phyloP scores from a whole-genome alignment of 257 asterid genomes.

The Solanum appendiculatum region DNA sequence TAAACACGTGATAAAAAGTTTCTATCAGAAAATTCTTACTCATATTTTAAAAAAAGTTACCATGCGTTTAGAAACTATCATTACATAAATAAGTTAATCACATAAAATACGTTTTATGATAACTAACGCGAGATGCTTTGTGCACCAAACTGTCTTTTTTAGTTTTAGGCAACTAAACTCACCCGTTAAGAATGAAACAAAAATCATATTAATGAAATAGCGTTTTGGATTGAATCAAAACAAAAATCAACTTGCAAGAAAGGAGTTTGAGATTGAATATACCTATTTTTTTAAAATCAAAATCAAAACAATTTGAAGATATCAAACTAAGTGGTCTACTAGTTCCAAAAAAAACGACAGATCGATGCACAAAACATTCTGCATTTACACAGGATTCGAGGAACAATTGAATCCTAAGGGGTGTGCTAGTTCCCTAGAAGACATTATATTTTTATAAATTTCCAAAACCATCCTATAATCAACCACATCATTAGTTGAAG shows the following conservation, averaged over 20 bases:
- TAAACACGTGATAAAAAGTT: background rate
- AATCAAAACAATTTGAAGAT: background rate
- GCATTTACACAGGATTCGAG: background rate
- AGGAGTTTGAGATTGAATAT: background rate
- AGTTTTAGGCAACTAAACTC: background rate
- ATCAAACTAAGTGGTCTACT: background rate
- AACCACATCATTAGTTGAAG: slow-evolving; percentile 11
- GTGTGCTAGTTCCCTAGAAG: background rate
- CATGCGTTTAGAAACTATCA: background rate
- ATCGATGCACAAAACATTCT: background rate
- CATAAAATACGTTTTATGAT: background rate
- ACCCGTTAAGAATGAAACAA: background rate
- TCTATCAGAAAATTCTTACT: background rate
- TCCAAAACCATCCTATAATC: slow-evolving; percentile 11
- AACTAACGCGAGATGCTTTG: background rate
- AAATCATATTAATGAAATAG: background rate
- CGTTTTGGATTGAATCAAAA: background rate
- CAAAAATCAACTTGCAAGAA: background rate
- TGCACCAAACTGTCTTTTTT: background rate
- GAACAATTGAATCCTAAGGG: background rate
- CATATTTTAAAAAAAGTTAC: background rate
- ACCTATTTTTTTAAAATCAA: background rate
- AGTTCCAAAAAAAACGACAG: background rate
- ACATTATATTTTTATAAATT: slow-evolving; percentile 7
- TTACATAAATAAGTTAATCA: background rate